Base-by-base conservation (phyloP, 176 grass and related monocot genomes). In the Dactylis glomerata region DNA sequence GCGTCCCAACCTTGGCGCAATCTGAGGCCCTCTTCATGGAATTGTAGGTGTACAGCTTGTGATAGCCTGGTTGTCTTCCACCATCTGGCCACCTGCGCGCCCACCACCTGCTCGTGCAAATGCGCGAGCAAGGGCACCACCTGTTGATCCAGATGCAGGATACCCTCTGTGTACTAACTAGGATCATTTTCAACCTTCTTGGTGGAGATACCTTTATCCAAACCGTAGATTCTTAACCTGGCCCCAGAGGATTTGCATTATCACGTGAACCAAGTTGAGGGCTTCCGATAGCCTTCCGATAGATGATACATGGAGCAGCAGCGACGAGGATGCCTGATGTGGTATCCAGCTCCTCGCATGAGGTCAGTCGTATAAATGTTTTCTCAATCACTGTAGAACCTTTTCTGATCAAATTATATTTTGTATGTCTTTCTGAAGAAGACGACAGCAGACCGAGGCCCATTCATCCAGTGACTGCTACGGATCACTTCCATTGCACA, bases 401-500 rank as follows among this genome's bases (percentile, higher is more conserved):
- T 80, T 57, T 28, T 47, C 47, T 80, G 6, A 75, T 42, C 82
- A 80, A 76, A 1, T 49, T 45, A 8, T 1, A 41, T 57, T 67
- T 36, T 32, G 27, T 81, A 6, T 22, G 45, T 80, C 45, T 66
- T 36, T 57, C 10, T 5, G 47, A 89, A 68, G 68, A 85, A 46
- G 47, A 45, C 23, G 47, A 55, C 50, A 52, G 6, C 46, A 57
- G 14, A 73, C 51, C 42, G 30, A 17, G n/a, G n/a, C 45, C 58
- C 70, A 77, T 45, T 77, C 63, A 56, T 28, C 52, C 0, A 59
- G 34, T 67, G 71, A 75, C 12, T 38, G 19, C 9, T 37, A 5
- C 10, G 82, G 57, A 17, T 52, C 55, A 73, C 57, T 66, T 85
- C 57, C n/a, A 55, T 20, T 42, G 10, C 65, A 67, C 84, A 84